These are phyloP conservation scores for Letharia lupina DNA, from an alignment of 495 filamentous ascomycete genomes.

Conservation along the genomic window DNA sequence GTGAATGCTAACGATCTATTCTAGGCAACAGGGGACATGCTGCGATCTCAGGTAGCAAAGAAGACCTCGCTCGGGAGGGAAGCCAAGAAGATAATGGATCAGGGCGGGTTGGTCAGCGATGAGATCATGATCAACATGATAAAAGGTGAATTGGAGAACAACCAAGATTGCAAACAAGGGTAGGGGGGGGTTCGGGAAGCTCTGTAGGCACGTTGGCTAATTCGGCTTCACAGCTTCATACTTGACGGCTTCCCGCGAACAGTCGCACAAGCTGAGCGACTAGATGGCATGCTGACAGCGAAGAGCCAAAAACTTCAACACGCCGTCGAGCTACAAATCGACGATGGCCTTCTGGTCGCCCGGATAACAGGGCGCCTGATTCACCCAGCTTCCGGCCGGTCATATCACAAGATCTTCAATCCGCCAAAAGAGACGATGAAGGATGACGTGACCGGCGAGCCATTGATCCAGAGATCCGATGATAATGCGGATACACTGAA, in stretches of 20 bases:
- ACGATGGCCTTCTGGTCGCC: conserved; percentile 83
- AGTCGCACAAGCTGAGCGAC: conserved; percentile 85
- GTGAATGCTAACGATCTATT: conserved; percentile 17
- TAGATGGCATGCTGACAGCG: conserved; percentile 78
- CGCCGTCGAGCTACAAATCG: conserved; percentile 93
- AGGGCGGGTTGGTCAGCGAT: conserved; percentile 93
- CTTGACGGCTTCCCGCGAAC: conserved; percentile 97
- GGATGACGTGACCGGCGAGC: conserved; percentile 95
- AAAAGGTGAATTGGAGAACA: conserved; percentile 88
- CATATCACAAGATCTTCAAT: conserved; percentile 98
- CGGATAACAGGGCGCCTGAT: conserved; percentile 95
- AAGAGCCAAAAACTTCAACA: conserved; percentile 77
- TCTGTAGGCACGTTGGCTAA: conserved; percentile 1
- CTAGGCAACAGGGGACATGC: conserved; percentile 98
- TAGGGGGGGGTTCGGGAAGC: conserved; percentile 37
- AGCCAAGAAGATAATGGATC: conserved; percentile 99
- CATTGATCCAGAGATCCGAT: conserved; percentile 88
- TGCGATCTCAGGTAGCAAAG: conserved; percentile 95
- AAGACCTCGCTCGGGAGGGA: conserved; percentile 91
- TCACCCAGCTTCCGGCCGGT: conserved; percentile 90
- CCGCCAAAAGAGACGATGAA: conserved; percentile 91
- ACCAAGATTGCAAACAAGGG: conserved; percentile 94
- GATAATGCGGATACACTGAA: conserved; percentile 96
- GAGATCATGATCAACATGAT: conserved; percentile 99
- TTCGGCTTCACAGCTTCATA: conserved; percentile 64